These are phyloP conservation scores for Tillandsia leiboldiana DNA, from an alignment of 176 grass and related monocot genomes.

Conservation along the genomic window DNA sequence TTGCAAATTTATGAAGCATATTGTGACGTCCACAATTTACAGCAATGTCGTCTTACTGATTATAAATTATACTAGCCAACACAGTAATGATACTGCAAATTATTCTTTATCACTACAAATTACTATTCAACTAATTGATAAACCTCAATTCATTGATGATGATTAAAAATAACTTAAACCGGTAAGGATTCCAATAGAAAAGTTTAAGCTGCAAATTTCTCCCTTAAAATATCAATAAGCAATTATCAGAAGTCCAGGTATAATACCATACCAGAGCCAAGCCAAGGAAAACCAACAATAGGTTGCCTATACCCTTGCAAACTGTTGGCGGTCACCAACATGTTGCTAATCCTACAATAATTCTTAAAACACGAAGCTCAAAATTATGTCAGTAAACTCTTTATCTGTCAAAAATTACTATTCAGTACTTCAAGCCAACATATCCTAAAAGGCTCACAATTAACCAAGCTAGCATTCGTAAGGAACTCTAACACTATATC, in stretches of 20 bases:
- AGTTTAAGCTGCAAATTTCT: background rate
- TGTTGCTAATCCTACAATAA: slow-evolving; percentile 18
- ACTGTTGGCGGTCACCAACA: slow-evolving; percentile 4
- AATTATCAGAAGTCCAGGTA: slow-evolving; percentile 1
- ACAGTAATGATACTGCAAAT: background rate
- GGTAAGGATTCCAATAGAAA: background rate
- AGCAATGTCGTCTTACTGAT: no score
- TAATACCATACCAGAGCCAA: slow-evolving; percentile 21
- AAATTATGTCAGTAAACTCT: background rate
- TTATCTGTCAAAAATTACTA: no score
- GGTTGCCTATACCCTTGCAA: slow-evolving; percentile 11
- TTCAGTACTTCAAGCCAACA: no score
- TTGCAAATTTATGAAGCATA: no score
- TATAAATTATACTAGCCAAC: no score
- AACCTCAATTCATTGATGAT: background rate
- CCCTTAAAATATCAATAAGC: slow-evolving; percentile 2
- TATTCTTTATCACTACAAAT: background rate
- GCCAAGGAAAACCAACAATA: slow-evolving; percentile 13
- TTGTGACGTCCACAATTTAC: no score
- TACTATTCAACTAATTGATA: background rate
- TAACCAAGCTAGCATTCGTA: no score
- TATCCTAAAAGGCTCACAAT: no score
- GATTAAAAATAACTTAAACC: background rate
- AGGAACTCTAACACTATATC: no score
- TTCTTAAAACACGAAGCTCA: slow-evolving; percentile 4